A percentile compares a stretch with the other conserved stretches of the same genome.
These are phyloP conservation scores for Erysimum cheiri DNA, from an alignment of 441 rosid species.

Conservation along the genomic window DNA sequence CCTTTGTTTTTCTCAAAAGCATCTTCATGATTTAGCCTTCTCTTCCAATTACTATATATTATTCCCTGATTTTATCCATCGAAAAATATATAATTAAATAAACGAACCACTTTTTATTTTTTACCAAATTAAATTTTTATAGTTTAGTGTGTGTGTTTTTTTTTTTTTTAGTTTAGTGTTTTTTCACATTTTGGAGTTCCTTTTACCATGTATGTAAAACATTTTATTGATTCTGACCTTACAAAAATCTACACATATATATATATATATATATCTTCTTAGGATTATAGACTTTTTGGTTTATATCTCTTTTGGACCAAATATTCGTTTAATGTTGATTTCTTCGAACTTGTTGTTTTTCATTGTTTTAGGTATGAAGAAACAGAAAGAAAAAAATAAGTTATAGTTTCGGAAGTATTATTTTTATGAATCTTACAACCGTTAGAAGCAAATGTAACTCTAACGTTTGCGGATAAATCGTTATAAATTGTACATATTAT, in stretches of 20 bases:
- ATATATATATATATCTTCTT: too few relatives aligned
- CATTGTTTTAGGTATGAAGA: too few relatives aligned
- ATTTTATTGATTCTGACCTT: not conserved
- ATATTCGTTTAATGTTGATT: not conserved
- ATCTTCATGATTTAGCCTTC: constrained; percentile 29
- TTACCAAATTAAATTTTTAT: not conserved
- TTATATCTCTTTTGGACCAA: not conserved
- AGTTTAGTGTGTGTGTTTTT: too few relatives aligned
- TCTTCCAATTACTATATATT: constrained; percentile 25
- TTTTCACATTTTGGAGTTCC: not conserved
- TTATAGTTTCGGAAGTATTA: too few relatives aligned
- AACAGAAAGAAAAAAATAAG: too few relatives aligned
- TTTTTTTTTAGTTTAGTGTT: too few relatives aligned
- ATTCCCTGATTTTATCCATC: constrained; percentile 15
- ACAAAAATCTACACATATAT: not conserved
- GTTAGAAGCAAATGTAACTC: too few relatives aligned
- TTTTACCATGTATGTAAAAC: not conserved
- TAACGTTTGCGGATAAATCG: too few relatives aligned
- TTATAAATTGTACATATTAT: not conserved
- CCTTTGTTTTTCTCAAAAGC: constrained; percentile 23
- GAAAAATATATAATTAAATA: not conserved
- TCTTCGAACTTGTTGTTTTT: too few relatives aligned
- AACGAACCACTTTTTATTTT: not conserved
- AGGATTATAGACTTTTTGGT: not conserved
- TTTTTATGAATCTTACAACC: too few relatives aligned